Conservation (phyloP, 2,329 filamentous ascomycete species). For the Orbilia oligospora region DNA sequence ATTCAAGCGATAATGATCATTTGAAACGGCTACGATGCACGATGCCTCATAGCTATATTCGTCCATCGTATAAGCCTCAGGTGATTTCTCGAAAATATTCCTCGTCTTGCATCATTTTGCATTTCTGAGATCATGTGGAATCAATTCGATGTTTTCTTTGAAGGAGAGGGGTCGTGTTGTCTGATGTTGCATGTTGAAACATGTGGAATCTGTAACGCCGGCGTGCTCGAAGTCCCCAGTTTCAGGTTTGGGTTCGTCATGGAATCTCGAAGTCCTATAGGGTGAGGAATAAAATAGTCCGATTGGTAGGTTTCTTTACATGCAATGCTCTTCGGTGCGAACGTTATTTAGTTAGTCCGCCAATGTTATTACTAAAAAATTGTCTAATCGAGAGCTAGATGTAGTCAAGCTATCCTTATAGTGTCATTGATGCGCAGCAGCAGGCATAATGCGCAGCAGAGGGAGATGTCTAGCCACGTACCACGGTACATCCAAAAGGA, state of each 20-base stretch:
- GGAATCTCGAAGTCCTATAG: neutral
- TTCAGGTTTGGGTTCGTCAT: conserved; percentile 5
- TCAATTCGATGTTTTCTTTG: neutral
- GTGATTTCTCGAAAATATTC: neutral
- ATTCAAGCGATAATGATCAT: neutral
- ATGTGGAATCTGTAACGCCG: conserved; percentile 15
- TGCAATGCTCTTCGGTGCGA: neutral
- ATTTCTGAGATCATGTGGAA: neutral
- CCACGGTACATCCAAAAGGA: neutral
- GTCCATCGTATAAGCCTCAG: neutral
- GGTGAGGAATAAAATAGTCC: conserved; percentile 4
- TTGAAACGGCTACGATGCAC: neutral
- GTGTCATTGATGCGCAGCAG: neutral
- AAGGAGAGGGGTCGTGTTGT: conserved; percentile 17
- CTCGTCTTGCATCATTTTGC: neutral
- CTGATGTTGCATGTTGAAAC: conserved; percentile 28
- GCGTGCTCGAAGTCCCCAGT: neutral
- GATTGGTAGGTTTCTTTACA: neutral
- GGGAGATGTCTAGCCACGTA: neutral
- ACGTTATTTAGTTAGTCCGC: neutral
- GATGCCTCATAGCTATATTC: neutral
- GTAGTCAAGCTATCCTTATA: neutral
- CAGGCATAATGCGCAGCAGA: neutral
- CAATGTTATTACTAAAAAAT: neutral
- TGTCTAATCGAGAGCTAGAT: neutral